Conservation (phyloP, 2,329 filamentous ascomycete genomes). For the Alternaria gansuensis region DNA sequence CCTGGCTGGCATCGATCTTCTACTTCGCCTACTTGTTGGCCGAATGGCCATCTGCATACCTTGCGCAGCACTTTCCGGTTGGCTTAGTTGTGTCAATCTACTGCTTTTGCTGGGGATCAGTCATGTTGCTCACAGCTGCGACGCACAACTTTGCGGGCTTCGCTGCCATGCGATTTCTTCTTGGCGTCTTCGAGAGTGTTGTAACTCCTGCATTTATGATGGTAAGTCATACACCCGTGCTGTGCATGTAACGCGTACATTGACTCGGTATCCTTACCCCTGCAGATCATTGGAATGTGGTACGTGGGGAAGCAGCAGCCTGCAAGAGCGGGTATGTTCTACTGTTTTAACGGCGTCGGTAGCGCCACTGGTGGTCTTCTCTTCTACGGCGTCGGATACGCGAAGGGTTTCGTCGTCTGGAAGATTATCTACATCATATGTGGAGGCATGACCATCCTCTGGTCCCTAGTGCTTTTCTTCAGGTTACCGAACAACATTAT, state of each 20-base stretch:
- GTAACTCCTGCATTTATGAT: constrained; percentile 35
- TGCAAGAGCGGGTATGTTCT: constrained; percentile 36
- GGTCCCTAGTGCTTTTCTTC: constrained; percentile 56
- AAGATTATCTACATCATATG: constrained; percentile 58
- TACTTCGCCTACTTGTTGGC: constrained; percentile 57
- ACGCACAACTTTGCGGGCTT: constrained; percentile 34
- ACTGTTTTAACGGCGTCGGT: constrained; percentile 36
- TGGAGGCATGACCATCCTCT: constrained; percentile 57
- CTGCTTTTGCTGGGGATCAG: constrained; percentile 29
- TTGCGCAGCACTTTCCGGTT: constrained; percentile 47
- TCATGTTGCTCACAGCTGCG: constrained; percentile 35
- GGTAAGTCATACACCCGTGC: constrained; percentile 17
- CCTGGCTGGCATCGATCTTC: constrained; percentile 65
- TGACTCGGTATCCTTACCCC: neutral
- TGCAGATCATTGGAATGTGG: constrained; percentile 19
- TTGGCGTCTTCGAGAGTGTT: constrained; percentile 36
- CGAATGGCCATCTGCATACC: constrained; percentile 33
- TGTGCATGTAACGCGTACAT: neutral
- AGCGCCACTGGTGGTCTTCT: constrained; percentile 45
- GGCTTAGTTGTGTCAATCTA: constrained; percentile 43
- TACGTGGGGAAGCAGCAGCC: constrained; percentile 29
- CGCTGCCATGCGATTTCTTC: constrained; percentile 30
- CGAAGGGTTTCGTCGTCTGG: constrained; percentile 56
- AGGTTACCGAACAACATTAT: constrained; percentile 55
- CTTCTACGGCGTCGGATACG: constrained; percentile 55